These are phyloP conservation scores for Thermothelomyces thermophilus DNA, from an alignment of 2,329 filamentous ascomycete genomes.

Conservation along the genomic window DNA sequence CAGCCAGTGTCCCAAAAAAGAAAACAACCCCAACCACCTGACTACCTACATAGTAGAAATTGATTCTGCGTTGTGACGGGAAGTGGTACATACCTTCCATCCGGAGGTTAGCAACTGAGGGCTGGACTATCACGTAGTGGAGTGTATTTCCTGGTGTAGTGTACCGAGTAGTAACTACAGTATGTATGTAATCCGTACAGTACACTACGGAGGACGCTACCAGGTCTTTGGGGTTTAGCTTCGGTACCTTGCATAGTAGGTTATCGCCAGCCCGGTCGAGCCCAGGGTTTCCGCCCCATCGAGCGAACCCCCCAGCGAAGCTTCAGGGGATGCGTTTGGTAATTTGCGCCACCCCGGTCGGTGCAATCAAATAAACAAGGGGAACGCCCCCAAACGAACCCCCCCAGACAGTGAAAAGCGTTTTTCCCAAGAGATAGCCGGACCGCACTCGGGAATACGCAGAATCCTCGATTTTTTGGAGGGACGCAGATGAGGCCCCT, in stretches of 20 bases:
- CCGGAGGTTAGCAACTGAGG: no score
- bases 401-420: conserved; percentile 14
- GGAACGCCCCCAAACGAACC: conserved; percentile 14
- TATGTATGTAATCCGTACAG: no score
- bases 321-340: conserved; percentile 30
- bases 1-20: no score
- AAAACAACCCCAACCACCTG: no score
- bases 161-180: no score
- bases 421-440: conserved; percentile 22
- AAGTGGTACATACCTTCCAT: no score
- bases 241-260: not conserved
- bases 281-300: conserved; percentile 13
- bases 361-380: conserved; percentile 33
- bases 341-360: conserved; percentile 32
- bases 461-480: conserved; percentile 16
- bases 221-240: not conserved
- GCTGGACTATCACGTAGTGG: no score
- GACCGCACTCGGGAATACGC: conserved; percentile 21
- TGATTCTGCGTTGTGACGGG: no score
- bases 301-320: conserved; percentile 12
- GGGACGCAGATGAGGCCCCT: conserved; percentile 20
- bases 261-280: conserved; percentile 10
- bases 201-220: no score
- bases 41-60: no score
- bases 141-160: no score